Conservation (phyloP, 1,284 basidiomycete species). For the Ustilago cynodontis region DNA sequence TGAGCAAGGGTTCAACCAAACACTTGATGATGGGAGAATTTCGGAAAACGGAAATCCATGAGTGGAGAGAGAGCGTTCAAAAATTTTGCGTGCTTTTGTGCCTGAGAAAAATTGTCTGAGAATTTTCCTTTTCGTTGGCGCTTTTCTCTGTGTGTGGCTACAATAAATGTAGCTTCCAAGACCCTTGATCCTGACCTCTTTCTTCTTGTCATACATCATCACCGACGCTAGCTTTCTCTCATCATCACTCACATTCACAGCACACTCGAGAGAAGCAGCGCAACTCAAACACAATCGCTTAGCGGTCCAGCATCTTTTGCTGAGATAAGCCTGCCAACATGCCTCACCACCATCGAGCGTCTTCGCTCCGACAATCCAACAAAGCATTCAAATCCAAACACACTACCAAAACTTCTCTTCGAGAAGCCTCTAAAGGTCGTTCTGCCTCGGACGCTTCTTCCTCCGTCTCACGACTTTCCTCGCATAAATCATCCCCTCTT, state of each 20-base stretch:
- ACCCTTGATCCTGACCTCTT: neutral
- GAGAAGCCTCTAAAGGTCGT: conserved; percentile 60
- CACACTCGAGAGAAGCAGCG: too few species aligned
- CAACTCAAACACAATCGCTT: too few species aligned
- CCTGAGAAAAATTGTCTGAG: neutral
- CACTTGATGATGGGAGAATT: too few species aligned
- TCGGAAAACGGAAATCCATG: conserved; percentile 19
- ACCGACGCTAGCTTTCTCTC: neutral
- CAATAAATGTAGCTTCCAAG: too few species aligned
- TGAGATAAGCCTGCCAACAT: conserved; percentile 14
- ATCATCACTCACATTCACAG: neutral
- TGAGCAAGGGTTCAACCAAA: too few species aligned
- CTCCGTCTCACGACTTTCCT: conserved; percentile 34
- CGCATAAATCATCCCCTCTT: conserved; percentile 57
- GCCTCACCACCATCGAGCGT: conserved; percentile 61
- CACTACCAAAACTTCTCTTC: conserved; percentile 62
- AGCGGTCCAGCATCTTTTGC: neutral
- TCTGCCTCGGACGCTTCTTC: conserved; percentile 29
- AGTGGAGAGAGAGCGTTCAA: conserved; percentile 2
- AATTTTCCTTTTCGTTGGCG: conserved; percentile 3
- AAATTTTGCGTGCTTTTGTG: conserved; percentile 5
- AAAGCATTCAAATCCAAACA: conserved; percentile 68
- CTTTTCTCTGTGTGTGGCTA: neutral
- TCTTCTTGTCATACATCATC: neutral
- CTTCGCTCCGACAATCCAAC: conserved; percentile 64